Conservation (phyloP, 2,329 filamentous ascomycete species). For the Hypoxylon sp. region DNA sequence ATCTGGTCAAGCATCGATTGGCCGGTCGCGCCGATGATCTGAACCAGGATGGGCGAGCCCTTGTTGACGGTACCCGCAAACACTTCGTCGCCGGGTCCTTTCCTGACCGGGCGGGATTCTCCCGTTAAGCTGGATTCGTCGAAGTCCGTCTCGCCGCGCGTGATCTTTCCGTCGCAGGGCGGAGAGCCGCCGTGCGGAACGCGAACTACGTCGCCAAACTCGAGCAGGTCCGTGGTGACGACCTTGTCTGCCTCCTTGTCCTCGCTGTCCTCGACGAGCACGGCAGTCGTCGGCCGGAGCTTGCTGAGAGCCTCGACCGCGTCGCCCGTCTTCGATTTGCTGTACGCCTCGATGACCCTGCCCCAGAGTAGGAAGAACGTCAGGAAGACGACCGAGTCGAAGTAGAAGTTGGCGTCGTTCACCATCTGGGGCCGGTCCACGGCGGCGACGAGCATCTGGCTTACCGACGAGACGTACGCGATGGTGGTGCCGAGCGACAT, state of each 20-base stretch:
- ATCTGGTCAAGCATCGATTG: constrained; percentile 83
- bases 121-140: constrained; percentile 92
- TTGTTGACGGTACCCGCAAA: constrained; percentile 81
- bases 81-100: constrained; percentile 68
- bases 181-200: constrained; percentile 83
- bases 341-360: constrained; percentile 84
- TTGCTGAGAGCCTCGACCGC: constrained; percentile 82
- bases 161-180: constrained; percentile 78
- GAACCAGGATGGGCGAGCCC: constrained; percentile 66
- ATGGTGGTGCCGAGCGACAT: constrained; percentile 89
- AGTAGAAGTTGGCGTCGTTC: constrained; percentile 72
- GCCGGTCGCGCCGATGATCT: constrained; percentile 70
- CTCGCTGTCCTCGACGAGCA: constrained; percentile 65
- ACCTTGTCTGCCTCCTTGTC: constrained; percentile 49
- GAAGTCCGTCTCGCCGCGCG: constrained; percentile 71
- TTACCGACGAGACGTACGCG: constrained; percentile 84
- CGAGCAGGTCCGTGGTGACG: constrained; percentile 72
- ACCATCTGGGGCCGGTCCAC: constrained; percentile 50
- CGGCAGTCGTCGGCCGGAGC: constrained; percentile 78
- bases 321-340: constrained; percentile 88
- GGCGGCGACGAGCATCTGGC: constrained; percentile 74
- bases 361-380: constrained; percentile 84
- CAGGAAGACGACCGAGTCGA: constrained; percentile 91
- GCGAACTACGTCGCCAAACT: constrained; percentile 76
- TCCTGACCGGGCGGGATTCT: constrained; percentile 73